Evolutionary conservation across 2,329 filamentous ascomycete genomes (phyloP).

Genomic region (Cladosporium sp.): DNA sequence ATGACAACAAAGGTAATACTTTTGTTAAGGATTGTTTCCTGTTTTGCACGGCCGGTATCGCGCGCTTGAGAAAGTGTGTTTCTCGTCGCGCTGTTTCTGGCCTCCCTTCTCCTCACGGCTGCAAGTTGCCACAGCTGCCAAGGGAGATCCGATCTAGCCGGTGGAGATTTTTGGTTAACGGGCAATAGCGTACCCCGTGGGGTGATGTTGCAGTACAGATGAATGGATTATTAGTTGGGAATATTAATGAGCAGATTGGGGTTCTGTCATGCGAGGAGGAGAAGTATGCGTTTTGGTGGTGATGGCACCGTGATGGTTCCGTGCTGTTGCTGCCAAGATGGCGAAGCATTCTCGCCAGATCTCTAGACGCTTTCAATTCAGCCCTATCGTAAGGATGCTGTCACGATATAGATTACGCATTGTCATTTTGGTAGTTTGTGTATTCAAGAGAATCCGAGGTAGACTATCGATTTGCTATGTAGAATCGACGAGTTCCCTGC

Average conservation of each 20-base stretch:
- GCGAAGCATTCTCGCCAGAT: neutral
- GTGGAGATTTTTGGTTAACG: neutral
- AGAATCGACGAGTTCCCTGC: no score
- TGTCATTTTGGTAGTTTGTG: no score
- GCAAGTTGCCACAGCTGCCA: no score
- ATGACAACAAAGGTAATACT: neutral
- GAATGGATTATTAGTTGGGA: neutral
- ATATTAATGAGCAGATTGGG: neutral
- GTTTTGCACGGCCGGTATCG: neutral
- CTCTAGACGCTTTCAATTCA: neutral
- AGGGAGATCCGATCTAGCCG: constrained; percentile 2
- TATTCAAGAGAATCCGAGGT: no score
- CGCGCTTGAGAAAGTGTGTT: neutral
- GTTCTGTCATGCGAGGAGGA: no score
- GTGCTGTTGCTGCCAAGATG: neutral
- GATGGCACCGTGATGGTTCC: neutral
- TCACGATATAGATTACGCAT: no score
- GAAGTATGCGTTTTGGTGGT: no score
- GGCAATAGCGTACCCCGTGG: neutral
- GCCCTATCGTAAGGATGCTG: neutral
- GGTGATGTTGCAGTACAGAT: neutral
- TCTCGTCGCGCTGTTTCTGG: neutral
- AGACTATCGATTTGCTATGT: no score
- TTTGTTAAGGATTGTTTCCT: no score
- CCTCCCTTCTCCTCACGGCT: no score